phyloP scores from a whole-genome alignment of 257 asterid genomes.

The Echium plantagineum region DNA sequence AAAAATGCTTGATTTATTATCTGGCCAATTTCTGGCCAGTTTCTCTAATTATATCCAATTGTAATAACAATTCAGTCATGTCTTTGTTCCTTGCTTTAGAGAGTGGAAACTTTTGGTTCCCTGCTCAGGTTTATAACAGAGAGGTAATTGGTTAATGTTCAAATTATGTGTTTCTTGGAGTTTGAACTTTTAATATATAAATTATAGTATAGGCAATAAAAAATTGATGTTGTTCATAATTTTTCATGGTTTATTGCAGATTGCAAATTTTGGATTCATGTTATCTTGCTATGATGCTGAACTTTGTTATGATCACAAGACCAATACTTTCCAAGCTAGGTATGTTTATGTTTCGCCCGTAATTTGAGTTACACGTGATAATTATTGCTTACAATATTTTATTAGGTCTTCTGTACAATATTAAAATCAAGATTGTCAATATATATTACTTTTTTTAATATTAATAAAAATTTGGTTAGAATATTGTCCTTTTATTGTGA shows the following conservation, averaged over 20 bases:
- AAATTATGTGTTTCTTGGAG: no score
- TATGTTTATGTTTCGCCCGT: neutral
- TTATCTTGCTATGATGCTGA: constrained; percentile 23
- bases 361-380: no score
- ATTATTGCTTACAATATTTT: no score
- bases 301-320: constrained; percentile 18
- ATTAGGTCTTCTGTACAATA: no score
- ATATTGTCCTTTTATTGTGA: no score
- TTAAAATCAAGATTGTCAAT: no score
- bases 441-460: no score
- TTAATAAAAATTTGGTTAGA: no score
- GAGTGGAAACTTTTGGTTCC: constrained; percentile 61
- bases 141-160: constrained; percentile 36
- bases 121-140: constrained; percentile 78
- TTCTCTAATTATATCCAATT: constrained; percentile 32
- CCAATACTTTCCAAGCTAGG: constrained; percentile 25
- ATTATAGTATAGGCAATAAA: neutral
- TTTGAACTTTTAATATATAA: no score
- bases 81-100: constrained; percentile 72
- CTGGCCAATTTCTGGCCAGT: constrained; percentile 41
- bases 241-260: constrained; percentile 10
- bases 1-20: constrained; percentile 26
- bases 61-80: constrained; percentile 38
- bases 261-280: constrained; percentile 24
- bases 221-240: no score